phyloP scores from a whole-genome alignment of 2,329 filamentous ascomycete genomes.

The Fonsecaea erecta region DNA sequence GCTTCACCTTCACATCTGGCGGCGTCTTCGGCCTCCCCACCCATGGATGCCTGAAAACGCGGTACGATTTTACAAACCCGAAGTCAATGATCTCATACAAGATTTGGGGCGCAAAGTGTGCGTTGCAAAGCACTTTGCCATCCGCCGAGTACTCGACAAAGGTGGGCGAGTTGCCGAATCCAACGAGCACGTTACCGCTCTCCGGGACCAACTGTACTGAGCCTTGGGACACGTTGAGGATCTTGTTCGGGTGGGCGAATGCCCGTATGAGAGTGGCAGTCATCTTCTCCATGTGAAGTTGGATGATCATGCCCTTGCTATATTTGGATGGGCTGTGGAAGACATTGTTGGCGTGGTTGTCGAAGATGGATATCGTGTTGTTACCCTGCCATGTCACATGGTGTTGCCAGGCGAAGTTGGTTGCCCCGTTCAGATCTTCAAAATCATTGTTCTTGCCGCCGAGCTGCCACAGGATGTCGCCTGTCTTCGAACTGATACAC shows the following conservation, averaged over 20 bases:
- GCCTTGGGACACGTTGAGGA: slow-evolving; percentile 48
- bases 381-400: slow-evolving; percentile 51
- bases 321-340: slow-evolving; percentile 37
- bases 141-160: slow-evolving; percentile 53
- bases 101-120: slow-evolving; percentile 52
- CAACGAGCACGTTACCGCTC: slow-evolving; percentile 53
- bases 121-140: slow-evolving; percentile 57
- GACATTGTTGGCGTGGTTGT: slow-evolving; percentile 43
- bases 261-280: slow-evolving; percentile 50
- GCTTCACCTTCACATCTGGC: slow-evolving; percentile 39
- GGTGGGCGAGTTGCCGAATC: slow-evolving; percentile 56
- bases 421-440: slow-evolving; percentile 48
- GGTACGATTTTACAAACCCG: slow-evolving; percentile 57
- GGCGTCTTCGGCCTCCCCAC: slow-evolving; percentile 52
- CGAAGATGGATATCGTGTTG: slow-evolving; percentile 45
- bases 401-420: slow-evolving; percentile 59
- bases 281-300: slow-evolving; percentile 47
- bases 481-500: slow-evolving; percentile 54
- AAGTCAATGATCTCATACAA: slow-evolving; percentile 45
- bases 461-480: slow-evolving; percentile 59
- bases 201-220: slow-evolving; percentile 48
- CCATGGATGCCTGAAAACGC: slow-evolving; percentile 60
- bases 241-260: slow-evolving; percentile 47
- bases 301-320: slow-evolving; percentile 52
- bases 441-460: slow-evolving; percentile 58